Evolutionary conservation across 805 yeast species (phyloP).

Genomic region (Teunomyces tritomae): DNA sequence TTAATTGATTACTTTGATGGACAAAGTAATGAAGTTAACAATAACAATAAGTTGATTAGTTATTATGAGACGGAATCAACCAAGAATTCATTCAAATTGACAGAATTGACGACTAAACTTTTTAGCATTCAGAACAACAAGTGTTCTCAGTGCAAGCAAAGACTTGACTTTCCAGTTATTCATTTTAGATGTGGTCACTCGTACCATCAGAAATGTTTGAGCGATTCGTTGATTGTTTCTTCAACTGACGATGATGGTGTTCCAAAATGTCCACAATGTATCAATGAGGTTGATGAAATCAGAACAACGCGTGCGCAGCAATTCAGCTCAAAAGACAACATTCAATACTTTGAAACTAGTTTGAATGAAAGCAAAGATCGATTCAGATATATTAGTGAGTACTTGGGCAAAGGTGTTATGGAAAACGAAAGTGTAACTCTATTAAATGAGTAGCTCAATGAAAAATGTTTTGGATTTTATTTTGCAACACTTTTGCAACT

Average conservation of each 20-base stretch:
- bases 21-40: constrained; percentile 63
- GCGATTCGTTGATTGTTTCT: constrained; percentile 36
- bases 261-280: constrained; percentile 69
- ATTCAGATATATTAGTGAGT: constrained; percentile 74
- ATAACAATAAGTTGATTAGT: constrained; percentile 61
- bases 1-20: constrained; percentile 58
- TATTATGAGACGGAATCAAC: constrained; percentile 68
- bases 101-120: constrained; percentile 45
- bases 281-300: constrained; percentile 67
- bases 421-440: constrained; percentile 34
- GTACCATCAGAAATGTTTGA: constrained; percentile 77
- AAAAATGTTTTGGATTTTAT: neutral
- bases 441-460: neutral
- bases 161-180: constrained; percentile 72
- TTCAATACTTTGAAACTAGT: constrained; percentile 59
- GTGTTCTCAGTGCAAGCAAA: constrained; percentile 64
- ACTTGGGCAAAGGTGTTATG: constrained; percentile 86
- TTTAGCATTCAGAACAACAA: constrained; percentile 57
- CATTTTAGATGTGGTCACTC: constrained; percentile 87
- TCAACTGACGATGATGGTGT: constrained; percentile 3
- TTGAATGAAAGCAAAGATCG: constrained; percentile 56
- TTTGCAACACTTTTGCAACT: constrained; percentile 2
- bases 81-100: constrained; percentile 51
- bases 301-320: constrained; percentile 58
- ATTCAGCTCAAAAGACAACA: constrained; percentile 57